phyloP scores from a whole-genome alignment of 202 grass and related monocot genomes.

The Elaeis oleifera region DNA sequence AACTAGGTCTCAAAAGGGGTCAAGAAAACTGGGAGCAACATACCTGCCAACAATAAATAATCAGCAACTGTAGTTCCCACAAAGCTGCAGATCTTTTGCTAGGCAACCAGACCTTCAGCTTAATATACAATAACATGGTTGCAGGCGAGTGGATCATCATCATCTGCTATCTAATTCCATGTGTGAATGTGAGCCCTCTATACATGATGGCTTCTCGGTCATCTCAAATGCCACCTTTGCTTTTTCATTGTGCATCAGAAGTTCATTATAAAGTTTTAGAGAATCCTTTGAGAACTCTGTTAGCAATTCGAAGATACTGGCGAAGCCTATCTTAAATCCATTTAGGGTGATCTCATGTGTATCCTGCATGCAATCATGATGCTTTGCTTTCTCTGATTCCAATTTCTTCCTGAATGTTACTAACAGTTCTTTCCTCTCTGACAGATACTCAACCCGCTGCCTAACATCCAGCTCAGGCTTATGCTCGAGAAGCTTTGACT shows the following conservation, averaged over 20 bases:
- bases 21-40: slow-evolving; percentile 54
- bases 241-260: slow-evolving; percentile 28
- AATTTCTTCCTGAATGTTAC: slow-evolving; percentile 49
- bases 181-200: slow-evolving; percentile 24
- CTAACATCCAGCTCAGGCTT: slow-evolving; percentile 47
- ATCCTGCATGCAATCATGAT: slow-evolving; percentile 60
- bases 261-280: slow-evolving; percentile 52
- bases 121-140: neutral
- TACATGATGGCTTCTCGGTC: slow-evolving; percentile 23
- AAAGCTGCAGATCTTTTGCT: neutral
- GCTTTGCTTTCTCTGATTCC: slow-evolving; percentile 65
- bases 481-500: slow-evolving; percentile 72
- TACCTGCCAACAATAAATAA: slow-evolving; percentile 16
- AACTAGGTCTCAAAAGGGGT: slow-evolving; percentile 37
- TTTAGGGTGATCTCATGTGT: slow-evolving; percentile 85
- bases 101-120: too few species aligned
- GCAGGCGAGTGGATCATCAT: slow-evolving; percentile 2
- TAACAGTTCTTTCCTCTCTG: slow-evolving; percentile 58
- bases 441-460: slow-evolving; percentile 59
- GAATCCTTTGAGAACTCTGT: slow-evolving; percentile 66
- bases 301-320: slow-evolving; percentile 67
- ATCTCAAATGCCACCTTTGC: slow-evolving; percentile 30
- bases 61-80: neutral
- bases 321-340: slow-evolving; percentile 84
- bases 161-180: slow-evolving; percentile 30